These are phyloP conservation scores for Xerocomus cyaneibrunnescens DNA, from an alignment of 1,284 basidiomycete genomes.

Conservation along the genomic window DNA sequence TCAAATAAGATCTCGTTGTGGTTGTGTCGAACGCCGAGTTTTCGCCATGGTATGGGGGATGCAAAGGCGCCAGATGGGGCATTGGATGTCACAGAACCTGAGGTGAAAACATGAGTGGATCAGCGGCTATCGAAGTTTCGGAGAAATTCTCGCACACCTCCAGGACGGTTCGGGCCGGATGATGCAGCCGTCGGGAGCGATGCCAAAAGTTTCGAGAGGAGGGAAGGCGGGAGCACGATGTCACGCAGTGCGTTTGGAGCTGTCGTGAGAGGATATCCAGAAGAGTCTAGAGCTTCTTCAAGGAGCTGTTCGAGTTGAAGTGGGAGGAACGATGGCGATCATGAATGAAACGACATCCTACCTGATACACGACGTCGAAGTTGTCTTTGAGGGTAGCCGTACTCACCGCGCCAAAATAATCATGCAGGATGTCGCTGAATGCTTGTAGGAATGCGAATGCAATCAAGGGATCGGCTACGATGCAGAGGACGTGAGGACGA, in stretches of 20 bases:
- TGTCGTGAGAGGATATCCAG: conserved; percentile 93
- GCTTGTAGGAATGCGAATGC: conserved; percentile 88
- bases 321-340: neutral
- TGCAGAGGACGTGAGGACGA: neutral
- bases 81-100: conserved; percentile 40
- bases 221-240: conserved; percentile 85
- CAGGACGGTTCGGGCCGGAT: conserved; percentile 27
- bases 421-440: conserved; percentile 79
- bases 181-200: conserved; percentile 48
- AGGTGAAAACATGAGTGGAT: conserved; percentile 31
- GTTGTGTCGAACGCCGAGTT: conserved; percentile 79
- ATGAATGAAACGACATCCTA: conserved; percentile 33
- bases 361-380: conserved; percentile 95
- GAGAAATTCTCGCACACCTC: conserved; percentile 19
- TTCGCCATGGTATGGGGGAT: conserved; percentile 94
- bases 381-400: conserved; percentile 82
- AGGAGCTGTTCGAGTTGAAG: conserved; percentile 60
- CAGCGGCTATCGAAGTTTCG: conserved; percentile 18
- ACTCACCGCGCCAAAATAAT: conserved; percentile 73
- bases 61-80: conserved; percentile 72
- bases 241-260: conserved; percentile 90
- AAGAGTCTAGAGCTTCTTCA: conserved; percentile 92
- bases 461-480: conserved; percentile 81
- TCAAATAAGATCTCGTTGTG: conserved; percentile 97
- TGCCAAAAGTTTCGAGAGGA: conserved; percentile 77